phyloP scores from a whole-genome alignment of 192 early-diverging fungal species.

The Chytriomyces sp. region DNA sequence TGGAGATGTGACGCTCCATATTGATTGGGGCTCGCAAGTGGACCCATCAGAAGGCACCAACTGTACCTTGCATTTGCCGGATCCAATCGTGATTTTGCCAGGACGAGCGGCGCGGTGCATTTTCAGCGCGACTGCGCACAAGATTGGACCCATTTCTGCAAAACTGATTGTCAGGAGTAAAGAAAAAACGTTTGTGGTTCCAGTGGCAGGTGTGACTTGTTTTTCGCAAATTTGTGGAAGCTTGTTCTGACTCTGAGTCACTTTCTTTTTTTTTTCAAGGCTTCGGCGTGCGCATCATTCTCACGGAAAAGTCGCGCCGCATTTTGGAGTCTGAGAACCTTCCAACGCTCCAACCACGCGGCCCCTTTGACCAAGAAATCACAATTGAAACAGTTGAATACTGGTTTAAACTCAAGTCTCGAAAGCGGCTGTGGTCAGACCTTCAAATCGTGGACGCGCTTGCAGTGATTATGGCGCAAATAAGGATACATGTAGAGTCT shows the following conservation, averaged over 20 bases:
- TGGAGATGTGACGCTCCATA: conserved; percentile 57
- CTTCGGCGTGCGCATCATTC: conserved; percentile 53
- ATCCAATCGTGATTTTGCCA: conserved; percentile 45
- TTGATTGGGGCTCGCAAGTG: conserved; percentile 41
- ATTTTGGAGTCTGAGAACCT: conserved; percentile 52
- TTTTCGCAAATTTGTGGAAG: not conserved
- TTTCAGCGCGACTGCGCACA: conserved; percentile 47
- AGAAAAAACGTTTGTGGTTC: conserved; percentile 48
- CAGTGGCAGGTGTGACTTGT: conserved; percentile 39
- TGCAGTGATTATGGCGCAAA: conserved; percentile 8
- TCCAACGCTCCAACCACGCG: conserved; percentile 36
- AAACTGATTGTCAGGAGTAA: conserved; percentile 50
- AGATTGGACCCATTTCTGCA: conserved; percentile 44
- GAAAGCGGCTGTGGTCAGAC: conserved; percentile 35
- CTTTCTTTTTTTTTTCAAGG: too few species aligned
- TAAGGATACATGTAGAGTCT: not conserved
- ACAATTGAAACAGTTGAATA: conserved; percentile 34
- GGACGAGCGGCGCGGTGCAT: conserved; percentile 39
- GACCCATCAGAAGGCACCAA: conserved; percentile 7
- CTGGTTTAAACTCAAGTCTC: conserved; percentile 38
- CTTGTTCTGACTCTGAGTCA: too few species aligned
- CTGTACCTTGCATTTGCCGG: conserved; percentile 47
- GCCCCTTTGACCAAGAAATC: conserved; percentile 45
- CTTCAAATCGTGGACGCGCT: conserved; percentile 33
- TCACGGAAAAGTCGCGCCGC: conserved; percentile 42